Evolutionary conservation across 768 basidiomycete genomes (phyloP).

Genomic region (Podaxis sp.): DNA sequence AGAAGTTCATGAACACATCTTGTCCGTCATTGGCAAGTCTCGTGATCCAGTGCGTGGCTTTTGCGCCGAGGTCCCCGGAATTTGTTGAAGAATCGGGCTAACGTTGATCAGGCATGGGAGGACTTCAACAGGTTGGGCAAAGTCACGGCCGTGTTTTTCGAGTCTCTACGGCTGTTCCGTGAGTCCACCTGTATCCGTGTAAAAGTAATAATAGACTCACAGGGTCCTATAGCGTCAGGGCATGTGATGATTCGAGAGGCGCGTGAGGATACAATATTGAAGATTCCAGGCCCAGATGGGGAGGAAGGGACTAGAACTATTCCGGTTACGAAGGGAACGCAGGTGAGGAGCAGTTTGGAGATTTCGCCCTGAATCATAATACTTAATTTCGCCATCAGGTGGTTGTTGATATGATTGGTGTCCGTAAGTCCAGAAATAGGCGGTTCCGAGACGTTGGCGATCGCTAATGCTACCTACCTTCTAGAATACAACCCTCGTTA

Average conservation of each 20-base stretch:
- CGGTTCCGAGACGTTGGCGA: background rate
- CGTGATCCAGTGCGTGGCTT: slow-evolving; percentile 29
- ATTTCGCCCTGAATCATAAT: background rate
- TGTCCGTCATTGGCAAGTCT: slow-evolving; percentile 32
- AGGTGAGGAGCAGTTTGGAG: slow-evolving; percentile 23
- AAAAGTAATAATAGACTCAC: background rate
- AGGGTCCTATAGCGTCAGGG: slow-evolving; percentile 33
- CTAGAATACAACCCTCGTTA: slow-evolving; percentile 52
- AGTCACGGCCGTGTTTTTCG: slow-evolving; percentile 43
- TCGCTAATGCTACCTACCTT: background rate
- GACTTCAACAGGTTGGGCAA: slow-evolving; percentile 42
- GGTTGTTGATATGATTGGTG: slow-evolving; percentile 48
- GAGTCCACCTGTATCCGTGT: slow-evolving; percentile 19
- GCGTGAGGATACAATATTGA: slow-evolving; percentile 39
- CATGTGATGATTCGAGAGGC: slow-evolving; percentile 43
- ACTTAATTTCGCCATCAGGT: slow-evolving; percentile 24
- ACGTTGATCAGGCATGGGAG: slow-evolving; percentile 31
- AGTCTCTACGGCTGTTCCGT: slow-evolving; percentile 47
- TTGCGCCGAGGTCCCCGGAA: background rate
- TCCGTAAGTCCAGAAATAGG: slow-evolving; percentile 36
- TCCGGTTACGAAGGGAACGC: slow-evolving; percentile 39
- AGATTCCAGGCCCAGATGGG: slow-evolving; percentile 39
- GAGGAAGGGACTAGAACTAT: slow-evolving; percentile 37
- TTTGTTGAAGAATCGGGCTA: background rate
- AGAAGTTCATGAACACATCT: slow-evolving; percentile 46